phyloP scores from a whole-genome alignment of 2,329 filamentous ascomycete species.

The Pestalotiopsis sp. region DNA sequence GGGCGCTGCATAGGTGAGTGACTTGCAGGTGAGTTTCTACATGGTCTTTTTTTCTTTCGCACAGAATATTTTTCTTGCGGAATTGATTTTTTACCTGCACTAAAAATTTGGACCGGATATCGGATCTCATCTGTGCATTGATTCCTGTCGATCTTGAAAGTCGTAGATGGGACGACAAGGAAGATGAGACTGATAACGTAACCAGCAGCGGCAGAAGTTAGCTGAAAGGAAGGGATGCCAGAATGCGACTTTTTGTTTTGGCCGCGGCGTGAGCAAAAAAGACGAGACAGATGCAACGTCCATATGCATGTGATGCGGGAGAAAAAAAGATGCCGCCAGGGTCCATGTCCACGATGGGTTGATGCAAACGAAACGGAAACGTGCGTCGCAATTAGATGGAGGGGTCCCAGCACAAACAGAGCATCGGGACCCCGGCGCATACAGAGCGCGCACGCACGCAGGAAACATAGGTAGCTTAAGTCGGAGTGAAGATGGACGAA shows the following conservation, averaged over 20 bases:
- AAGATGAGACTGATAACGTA: not conserved
- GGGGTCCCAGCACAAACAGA: not conserved
- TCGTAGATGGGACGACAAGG: no score
- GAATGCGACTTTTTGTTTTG: not conserved
- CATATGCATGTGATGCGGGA: not conserved
- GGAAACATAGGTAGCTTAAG: not conserved
- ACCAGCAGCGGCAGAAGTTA: not conserved
- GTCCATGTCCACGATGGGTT: not conserved
- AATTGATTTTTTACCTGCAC: no score
- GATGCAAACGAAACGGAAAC: not conserved
- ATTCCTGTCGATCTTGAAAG: no score
- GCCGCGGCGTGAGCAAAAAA: not conserved
- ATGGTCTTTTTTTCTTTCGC: no score
- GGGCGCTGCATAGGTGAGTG: no score
- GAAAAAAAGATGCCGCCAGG: not conserved
- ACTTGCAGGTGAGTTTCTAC: no score
- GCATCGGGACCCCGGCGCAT: not conserved
- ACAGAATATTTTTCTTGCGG: no score
- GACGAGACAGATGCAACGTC: not conserved
- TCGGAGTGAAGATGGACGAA: not conserved
- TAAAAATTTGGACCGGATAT: no score
- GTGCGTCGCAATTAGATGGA: not conserved
- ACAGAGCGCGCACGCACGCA: not conserved
- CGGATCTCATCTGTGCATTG: no score
- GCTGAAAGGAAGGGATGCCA: not conserved